Conservation (phyloP, 805 yeast species). For the Kodamaea leandrae region DNA sequence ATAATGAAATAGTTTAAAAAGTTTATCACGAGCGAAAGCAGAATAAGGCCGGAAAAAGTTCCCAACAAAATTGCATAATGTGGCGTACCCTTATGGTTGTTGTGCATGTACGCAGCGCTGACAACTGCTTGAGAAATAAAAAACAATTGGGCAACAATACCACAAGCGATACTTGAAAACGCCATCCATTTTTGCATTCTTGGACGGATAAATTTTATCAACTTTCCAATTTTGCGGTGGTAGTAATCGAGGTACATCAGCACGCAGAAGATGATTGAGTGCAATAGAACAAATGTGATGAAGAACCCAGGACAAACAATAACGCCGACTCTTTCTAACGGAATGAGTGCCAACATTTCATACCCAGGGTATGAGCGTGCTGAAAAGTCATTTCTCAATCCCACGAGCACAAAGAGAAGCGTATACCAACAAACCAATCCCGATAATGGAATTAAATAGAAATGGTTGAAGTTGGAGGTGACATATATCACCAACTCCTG, state of each 20-base stretch:
- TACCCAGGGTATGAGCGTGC: conserved; percentile 19
- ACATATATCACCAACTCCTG: too few relatives aligned
- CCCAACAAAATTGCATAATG: conserved; percentile 25
- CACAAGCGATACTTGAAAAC: conserved; percentile 20
- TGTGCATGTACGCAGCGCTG: conserved; percentile 18
- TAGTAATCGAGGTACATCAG: conserved; percentile 26
- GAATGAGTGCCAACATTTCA: conserved; percentile 21
- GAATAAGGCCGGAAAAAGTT: conserved; percentile 22
- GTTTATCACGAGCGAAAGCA: conserved; percentile 24
- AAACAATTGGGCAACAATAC: conserved; percentile 21
- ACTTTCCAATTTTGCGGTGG: conserved; percentile 28
- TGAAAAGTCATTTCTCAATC: conserved; percentile 20
- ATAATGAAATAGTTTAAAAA: conserved; percentile 27
- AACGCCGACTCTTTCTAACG: conserved; percentile 24
- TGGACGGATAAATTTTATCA: conserved; percentile 27
- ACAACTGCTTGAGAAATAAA: conserved; percentile 19
- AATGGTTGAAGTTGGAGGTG: conserved; percentile 24
- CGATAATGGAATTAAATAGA: conserved; percentile 23
- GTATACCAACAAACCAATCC: conserved; percentile 26
- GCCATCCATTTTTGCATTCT: conserved; percentile 23
- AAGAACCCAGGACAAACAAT: conserved; percentile 24
- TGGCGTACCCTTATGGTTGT: conserved; percentile 14
- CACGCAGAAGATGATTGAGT: conserved; percentile 20
- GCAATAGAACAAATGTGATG: conserved; percentile 20
- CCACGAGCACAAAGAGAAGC: conserved; percentile 20